Evolutionary conservation across 2,329 filamentous ascomycete genomes (phyloP).

Genomic region (Fusarium sp.): DNA sequence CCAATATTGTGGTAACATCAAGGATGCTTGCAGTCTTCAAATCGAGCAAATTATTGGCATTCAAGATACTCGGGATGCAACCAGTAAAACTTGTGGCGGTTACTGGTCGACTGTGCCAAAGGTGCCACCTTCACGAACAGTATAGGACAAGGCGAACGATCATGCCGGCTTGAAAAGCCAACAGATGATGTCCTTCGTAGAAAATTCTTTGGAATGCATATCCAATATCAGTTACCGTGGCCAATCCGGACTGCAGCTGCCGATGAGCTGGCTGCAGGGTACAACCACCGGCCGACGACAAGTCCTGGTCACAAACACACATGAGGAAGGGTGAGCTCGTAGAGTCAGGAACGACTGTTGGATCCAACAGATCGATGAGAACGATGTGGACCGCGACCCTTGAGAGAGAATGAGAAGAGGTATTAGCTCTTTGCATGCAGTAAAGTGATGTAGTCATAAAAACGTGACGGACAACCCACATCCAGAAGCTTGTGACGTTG

Average conservation of each 20-base stretch:
- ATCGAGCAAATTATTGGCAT: background rate
- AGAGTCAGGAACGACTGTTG: background rate
- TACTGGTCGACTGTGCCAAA: constrained; percentile 11
- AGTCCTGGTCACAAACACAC: constrained; percentile 8
- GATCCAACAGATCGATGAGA: background rate
- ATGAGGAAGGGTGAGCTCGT: background rate
- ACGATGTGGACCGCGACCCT: background rate
- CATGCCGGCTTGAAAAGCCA: constrained; percentile 10
- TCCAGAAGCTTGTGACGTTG: constrained; percentile 17
- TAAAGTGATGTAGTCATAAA: constrained; percentile 3
- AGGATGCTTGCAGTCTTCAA: background rate
- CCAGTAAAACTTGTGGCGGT: background rate
- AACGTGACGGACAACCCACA: constrained; percentile 21
- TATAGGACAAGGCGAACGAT: background rate
- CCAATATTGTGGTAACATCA: background rate
- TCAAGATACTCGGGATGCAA: background rate
- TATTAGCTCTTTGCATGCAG: constrained; percentile 1
- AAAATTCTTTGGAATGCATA: constrained; percentile 1
- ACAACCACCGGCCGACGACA: constrained; percentile 23
- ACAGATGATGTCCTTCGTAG: background rate
- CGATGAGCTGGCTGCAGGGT: constrained; percentile 37
- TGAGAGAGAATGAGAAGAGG: constrained; percentile 7
- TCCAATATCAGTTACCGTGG: constrained; percentile 12
- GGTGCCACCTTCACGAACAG: constrained; percentile 6
- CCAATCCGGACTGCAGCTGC: constrained; percentile 35